Conservation (phyloP, 202 grass and related monocot species). For the Setaria viridis region DNA sequence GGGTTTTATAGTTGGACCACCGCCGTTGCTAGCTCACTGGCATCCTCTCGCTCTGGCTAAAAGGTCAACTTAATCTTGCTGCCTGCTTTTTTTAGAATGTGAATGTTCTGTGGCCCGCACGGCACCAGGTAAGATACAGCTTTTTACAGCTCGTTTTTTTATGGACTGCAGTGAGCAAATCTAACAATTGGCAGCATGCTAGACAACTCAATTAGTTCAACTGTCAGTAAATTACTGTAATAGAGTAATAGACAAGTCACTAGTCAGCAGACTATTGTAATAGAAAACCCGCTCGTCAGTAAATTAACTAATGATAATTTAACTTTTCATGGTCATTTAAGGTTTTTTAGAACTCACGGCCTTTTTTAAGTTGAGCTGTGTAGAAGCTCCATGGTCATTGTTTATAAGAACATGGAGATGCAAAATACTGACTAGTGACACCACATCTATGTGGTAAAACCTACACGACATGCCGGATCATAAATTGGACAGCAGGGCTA, state of each 20-base stretch:
- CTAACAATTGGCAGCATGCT: background rate
- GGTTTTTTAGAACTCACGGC: too few species aligned
- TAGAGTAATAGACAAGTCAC: background rate
- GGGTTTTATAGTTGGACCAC: constrained; percentile 61
- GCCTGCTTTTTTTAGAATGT: constrained; percentile 21
- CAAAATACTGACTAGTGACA: background rate
- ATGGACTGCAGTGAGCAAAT: background rate
- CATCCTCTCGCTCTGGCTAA: background rate
- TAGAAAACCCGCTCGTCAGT: background rate
- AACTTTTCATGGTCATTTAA: too few species aligned
- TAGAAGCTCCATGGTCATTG: background rate
- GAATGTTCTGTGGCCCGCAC: constrained; percentile 19
- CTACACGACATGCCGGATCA: background rate
- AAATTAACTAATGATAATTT: too few species aligned
- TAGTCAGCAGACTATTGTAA: background rate
- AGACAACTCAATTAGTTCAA: background rate
- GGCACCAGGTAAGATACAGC: background rate
- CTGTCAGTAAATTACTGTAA: too few species aligned
- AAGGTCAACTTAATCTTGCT: constrained; percentile 43
- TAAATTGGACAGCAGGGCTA: background rate
- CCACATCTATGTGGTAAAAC: background rate
- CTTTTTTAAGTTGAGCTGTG: too few species aligned
- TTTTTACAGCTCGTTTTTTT: background rate
- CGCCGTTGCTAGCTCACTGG: background rate
- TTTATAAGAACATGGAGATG: background rate